A percentile compares a stretch with the other conserved stretches of the same genome.
These are phyloP conservation scores for Digitaria exilis DNA, from an alignment of 202 grass and related monocot species.

Conservation along the genomic window DNA sequence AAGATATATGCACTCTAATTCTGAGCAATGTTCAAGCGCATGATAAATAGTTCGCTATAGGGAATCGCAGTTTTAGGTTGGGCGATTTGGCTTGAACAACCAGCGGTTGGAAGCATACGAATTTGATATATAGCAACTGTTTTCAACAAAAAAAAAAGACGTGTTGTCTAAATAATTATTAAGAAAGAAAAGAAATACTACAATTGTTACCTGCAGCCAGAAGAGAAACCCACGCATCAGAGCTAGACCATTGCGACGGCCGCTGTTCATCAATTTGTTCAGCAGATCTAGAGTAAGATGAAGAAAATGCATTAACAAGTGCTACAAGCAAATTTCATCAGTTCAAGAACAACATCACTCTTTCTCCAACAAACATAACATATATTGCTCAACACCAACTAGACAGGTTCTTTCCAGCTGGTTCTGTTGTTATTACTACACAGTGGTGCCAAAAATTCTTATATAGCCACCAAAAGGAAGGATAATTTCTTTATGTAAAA, in stretches of 20 bases:
- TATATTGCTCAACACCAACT: conserved; percentile 5
- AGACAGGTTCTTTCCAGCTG: background rate
- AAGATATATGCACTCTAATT: conserved; percentile 6
- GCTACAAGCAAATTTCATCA: conserved; percentile 4
- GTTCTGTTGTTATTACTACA: conserved; percentile 14
- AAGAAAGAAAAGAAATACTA: conserved; percentile 13
- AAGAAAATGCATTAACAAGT: too few species aligned
- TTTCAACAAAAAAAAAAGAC: background rate
- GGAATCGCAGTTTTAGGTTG: background rate
- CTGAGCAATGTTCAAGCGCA: background rate
- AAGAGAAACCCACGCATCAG: conserved; percentile 79
- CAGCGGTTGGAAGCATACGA: background rate
- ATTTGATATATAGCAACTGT: conserved; percentile 18
- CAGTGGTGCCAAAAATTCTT: background rate
- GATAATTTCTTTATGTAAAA: conserved; percentile 8
- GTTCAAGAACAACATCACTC: conserved; percentile 8
- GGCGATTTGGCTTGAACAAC: background rate
- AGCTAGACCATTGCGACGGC: conserved; percentile 41
- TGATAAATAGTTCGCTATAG: background rate
- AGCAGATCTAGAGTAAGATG: conserved; percentile 57
- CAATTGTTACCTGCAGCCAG: conserved; percentile 62
- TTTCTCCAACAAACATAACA: conserved; percentile 15
- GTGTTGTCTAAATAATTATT: conserved; percentile 5
- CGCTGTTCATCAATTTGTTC: conserved; percentile 38
- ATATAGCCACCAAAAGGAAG: background rate